phyloP scores from a whole-genome alignment of 805 yeast genomes.

The Tetrapisispora namnaoensis region DNA sequence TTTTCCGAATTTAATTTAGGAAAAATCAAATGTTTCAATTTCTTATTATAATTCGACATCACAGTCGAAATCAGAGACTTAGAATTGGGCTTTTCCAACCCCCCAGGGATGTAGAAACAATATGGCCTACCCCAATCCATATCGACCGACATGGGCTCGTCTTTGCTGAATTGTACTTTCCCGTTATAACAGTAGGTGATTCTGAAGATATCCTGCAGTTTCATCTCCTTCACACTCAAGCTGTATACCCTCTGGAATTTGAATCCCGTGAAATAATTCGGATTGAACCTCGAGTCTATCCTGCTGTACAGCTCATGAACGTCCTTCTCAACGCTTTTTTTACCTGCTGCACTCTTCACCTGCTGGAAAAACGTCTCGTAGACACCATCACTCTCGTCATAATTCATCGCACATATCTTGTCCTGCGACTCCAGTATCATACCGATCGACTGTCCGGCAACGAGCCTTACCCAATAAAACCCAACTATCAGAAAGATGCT shows the following conservation, averaged over 20 bases:
- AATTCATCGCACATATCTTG: constrained; percentile 16
- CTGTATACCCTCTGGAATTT: constrained; percentile 42
- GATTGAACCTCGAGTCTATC: neutral
- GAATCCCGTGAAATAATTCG: constrained; percentile 35
- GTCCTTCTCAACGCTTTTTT: neutral
- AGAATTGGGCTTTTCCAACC: neutral
- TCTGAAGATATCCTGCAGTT: constrained; percentile 34
- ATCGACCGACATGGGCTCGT: constrained; percentile 30
- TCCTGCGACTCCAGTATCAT: constrained; percentile 11
- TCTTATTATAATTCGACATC: neutral
- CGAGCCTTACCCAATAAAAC: neutral
- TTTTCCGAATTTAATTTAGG: neutral
- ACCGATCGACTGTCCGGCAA: neutral
- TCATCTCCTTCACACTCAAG: constrained; percentile 30
- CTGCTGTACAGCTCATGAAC: constrained; percentile 3
- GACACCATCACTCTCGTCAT: constrained; percentile 12
- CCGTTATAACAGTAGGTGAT: constrained; percentile 48
- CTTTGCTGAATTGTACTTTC: constrained; percentile 34
- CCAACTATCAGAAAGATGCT: neutral
- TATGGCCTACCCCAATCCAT: constrained; percentile 42
- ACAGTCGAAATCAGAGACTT: neutral
- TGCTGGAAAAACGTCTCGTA: constrained; percentile 9
- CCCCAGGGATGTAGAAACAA: constrained; percentile 26
- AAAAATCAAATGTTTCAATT: neutral
- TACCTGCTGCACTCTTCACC: constrained; percentile 14